phyloP scores from a whole-genome alignment of 1,284 basidiomycete genomes.

The Ceratobasidium sp. region DNA sequence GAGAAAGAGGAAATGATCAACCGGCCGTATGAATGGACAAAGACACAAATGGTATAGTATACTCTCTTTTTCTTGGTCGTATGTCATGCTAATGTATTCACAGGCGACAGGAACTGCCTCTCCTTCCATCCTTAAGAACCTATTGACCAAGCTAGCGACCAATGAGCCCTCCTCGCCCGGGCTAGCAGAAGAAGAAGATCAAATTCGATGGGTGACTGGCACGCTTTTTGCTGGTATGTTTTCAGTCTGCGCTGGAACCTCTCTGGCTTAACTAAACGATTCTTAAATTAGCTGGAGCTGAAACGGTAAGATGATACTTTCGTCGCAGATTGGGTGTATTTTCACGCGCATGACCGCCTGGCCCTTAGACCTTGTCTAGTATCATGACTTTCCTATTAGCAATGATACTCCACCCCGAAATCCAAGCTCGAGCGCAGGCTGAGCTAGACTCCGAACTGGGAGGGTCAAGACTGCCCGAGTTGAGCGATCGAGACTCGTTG shows the following conservation, averaged over 20 bases:
- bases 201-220: slow-evolving; percentile 6
- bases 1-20: slow-evolving; percentile 17
- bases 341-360: neutral
- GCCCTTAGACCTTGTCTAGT: slow-evolving; percentile 6
- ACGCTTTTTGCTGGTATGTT: neutral
- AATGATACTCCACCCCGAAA: slow-evolving; percentile 45
- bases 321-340: neutral
- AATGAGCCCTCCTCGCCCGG: too few species aligned
- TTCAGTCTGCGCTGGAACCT: too few species aligned
- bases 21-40: slow-evolving; percentile 24
- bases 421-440: slow-evolving; percentile 45
- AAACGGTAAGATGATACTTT: neutral
- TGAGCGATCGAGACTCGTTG: slow-evolving; percentile 15
- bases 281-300: neutral
- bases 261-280: neutral
- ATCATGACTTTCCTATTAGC: slow-evolving; percentile 37
- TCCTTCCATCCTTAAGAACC: neutral
- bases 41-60: slow-evolving; percentile 13
- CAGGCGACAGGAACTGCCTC: slow-evolving; percentile 1
- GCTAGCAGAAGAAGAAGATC: neutral
- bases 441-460: slow-evolving; percentile 50
- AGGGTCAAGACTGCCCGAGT: slow-evolving; percentile 23
- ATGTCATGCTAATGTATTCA: neutral
- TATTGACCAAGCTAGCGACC: neutral
- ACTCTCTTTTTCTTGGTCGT: neutral